phyloP scores from a whole-genome alignment of 306 rosid species.

The Prunus mira region DNA sequence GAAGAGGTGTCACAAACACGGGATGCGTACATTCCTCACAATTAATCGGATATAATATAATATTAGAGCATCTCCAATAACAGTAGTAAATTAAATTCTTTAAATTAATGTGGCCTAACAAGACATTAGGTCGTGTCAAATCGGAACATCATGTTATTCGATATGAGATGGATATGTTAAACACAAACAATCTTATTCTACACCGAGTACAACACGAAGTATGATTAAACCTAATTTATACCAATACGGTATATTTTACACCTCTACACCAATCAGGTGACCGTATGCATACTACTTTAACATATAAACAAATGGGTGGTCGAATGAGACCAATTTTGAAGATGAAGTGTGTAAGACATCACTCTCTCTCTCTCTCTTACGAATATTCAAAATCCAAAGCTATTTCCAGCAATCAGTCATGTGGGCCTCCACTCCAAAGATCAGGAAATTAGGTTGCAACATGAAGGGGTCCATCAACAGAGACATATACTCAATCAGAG shows the following conservation, averaged over 20 bases:
- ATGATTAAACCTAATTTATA: neutral
- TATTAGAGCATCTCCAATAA: too few relatives aligned
- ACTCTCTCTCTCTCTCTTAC: neutral
- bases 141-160: neutral
- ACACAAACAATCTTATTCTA: neutral
- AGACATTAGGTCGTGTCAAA: neutral
- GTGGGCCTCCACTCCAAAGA: conserved; percentile 60
- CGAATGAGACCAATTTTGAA: neutral
- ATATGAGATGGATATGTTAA: too few relatives aligned
- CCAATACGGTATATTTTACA: neutral
- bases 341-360: neutral
- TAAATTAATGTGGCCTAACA: neutral
- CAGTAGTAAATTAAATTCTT: too few relatives aligned
- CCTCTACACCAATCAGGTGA: neutral
- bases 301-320: neutral
- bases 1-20: neutral
- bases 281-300: neutral
- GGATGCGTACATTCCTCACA: neutral
- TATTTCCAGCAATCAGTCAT: conserved; percentile 54
- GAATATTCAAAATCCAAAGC: conserved; percentile 19
- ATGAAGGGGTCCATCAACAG: conserved; percentile 53
- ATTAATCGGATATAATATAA: neutral
- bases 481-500: conserved; percentile 61
- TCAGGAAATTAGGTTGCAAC: conserved; percentile 63
- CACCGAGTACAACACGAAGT: neutral